Conservation (phyloP, 2,329 filamentous ascomycete genomes). For the Fusarium hainanense region DNA sequence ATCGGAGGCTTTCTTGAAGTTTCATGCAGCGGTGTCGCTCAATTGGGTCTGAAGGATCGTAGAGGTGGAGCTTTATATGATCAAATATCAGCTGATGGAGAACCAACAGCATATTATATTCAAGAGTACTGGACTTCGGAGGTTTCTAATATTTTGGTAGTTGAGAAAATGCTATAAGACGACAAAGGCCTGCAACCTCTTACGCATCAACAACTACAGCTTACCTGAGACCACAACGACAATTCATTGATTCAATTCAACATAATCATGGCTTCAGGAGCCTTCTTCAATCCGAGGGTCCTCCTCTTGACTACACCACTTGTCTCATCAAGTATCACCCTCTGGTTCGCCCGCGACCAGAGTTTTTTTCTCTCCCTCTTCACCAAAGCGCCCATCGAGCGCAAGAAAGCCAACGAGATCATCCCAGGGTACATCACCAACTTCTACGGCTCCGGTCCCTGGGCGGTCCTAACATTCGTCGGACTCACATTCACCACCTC, state of each 20-base stretch:
- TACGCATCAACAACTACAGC: background rate
- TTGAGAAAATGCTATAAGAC: slow-evolving; percentile 7
- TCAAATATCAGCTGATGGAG: slow-evolving; percentile 1
- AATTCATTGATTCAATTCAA: background rate
- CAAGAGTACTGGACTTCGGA: slow-evolving; percentile 15
- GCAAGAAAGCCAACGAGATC: slow-evolving; percentile 49
- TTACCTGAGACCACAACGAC: background rate
- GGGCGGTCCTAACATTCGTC: slow-evolving; percentile 50
- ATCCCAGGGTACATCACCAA: slow-evolving; percentile 57
- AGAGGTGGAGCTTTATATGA: slow-evolving; percentile 3
- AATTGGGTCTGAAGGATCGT: slow-evolving; percentile 8
- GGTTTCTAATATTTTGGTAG: slow-evolving; percentile 3
- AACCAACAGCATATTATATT: background rate
- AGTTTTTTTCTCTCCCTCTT: slow-evolving; percentile 56
- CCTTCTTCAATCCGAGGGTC: slow-evolving; percentile 53
- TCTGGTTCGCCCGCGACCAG: slow-evolving; percentile 59
- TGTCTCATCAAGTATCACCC: slow-evolving; percentile 59
- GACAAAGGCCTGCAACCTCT: background rate
- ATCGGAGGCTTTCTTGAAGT: slow-evolving; percentile 34
- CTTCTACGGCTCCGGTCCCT: slow-evolving; percentile 54
- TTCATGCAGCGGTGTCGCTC: slow-evolving; percentile 6
- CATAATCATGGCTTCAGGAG: slow-evolving; percentile 51
- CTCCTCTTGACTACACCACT: slow-evolving; percentile 58
- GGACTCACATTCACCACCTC: slow-evolving; percentile 50
- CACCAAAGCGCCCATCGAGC: slow-evolving; percentile 45